A percentile compares a stretch with the other conserved stretches of the same genome.
Conservation (phyloP, 176 grass and related monocot species). For the Oryza officinalis region DNA sequence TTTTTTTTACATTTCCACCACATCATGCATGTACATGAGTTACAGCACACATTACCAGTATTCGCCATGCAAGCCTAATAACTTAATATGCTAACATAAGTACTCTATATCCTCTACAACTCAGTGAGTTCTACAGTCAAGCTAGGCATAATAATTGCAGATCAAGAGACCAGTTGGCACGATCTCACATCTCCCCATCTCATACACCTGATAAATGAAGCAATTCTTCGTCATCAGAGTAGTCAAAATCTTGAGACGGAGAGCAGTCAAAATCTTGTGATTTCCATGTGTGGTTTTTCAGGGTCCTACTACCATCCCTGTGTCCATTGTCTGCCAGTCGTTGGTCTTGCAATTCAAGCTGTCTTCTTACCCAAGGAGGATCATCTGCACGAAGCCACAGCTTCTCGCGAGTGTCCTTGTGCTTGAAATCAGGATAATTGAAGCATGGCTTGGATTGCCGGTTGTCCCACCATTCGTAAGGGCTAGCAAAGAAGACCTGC, state of each 20-base stretch:
- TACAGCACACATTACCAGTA: neutral
- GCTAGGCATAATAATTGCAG: neutral
- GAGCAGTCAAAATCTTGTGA: slow-evolving; percentile 27
- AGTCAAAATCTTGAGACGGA: slow-evolving; percentile 36
- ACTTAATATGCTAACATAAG: neutral
- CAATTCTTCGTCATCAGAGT: slow-evolving; percentile 11
- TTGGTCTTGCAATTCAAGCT: slow-evolving; percentile 51
- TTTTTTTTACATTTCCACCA: neutral
- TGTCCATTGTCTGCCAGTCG: slow-evolving; percentile 18
- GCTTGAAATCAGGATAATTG: slow-evolving; percentile 44
- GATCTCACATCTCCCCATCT: neutral
- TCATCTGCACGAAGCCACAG: slow-evolving; percentile 54
- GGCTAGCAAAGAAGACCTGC: slow-evolving; percentile 79
- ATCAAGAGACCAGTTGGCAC: neutral
- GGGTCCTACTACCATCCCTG: neutral
- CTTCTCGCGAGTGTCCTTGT: slow-evolving; percentile 56
- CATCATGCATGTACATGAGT: slow-evolving; percentile 10
- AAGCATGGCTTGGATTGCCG: slow-evolving; percentile 28
- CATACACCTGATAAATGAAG: slow-evolving; percentile 20
- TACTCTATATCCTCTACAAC: slow-evolving; percentile 2
- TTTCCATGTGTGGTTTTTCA: slow-evolving; percentile 41
- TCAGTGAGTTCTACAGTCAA: slow-evolving; percentile 15
- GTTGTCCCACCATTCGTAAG: slow-evolving; percentile 79
- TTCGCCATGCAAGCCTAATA: neutral
- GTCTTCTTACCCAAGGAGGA: slow-evolving; percentile 65